A percentile compares a stretch with the other conserved stretches of the same genome.
Conservation (phyloP, 352 stramenopile genomes). For the Phytophthora pinifolia region DNA sequence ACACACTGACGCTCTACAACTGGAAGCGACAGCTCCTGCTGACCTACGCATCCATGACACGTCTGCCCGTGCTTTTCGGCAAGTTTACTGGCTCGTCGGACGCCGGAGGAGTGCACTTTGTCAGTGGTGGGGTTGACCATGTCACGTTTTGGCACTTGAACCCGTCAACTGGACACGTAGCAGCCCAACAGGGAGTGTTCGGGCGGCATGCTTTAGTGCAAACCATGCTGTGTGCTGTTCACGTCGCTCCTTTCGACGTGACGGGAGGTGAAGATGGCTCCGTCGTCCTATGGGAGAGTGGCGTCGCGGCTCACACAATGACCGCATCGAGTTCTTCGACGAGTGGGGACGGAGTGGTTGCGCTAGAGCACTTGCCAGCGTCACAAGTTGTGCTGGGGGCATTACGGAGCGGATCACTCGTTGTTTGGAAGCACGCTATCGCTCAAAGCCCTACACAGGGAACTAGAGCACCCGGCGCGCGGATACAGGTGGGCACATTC, state of each 20-base stretch:
- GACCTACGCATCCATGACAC: conserved; percentile 46
- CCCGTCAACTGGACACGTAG: conserved; percentile 44
- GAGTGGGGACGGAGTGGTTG: conserved; percentile 28
- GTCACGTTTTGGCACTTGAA: conserved; percentile 66
- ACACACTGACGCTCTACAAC: conserved; percentile 48
- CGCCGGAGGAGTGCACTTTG: conserved; percentile 32
- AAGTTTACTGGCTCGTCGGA: conserved; percentile 35
- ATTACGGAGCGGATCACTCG: conserved; percentile 34
- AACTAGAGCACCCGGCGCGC: conserved; percentile 9
- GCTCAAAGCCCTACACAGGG: conserved; percentile 11
- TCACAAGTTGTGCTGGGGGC: conserved; percentile 47
- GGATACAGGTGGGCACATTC: conserved; percentile 32
- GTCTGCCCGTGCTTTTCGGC: conserved; percentile 56
- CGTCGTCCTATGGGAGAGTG: conserved; percentile 60
- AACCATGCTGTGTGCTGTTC: conserved; percentile 44
- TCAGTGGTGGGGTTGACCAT: conserved; percentile 72
- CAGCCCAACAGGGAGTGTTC: conserved; percentile 62
- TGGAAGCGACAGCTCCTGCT: conserved; percentile 43
- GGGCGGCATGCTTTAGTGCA: conserved; percentile 59
- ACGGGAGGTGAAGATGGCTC: conserved; percentile 51
- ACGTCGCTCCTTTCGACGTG: conserved; percentile 47
- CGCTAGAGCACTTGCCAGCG: conserved; percentile 35
- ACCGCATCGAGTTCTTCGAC: conserved; percentile 2
- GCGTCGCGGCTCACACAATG: conserved; percentile 47
- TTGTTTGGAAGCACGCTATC: conserved; percentile 35